Evolutionary conservation across 306 rosid species (phyloP), one percentile per base, ranked within the genome.

Genomic region (Glycine tomentella): DNA sequence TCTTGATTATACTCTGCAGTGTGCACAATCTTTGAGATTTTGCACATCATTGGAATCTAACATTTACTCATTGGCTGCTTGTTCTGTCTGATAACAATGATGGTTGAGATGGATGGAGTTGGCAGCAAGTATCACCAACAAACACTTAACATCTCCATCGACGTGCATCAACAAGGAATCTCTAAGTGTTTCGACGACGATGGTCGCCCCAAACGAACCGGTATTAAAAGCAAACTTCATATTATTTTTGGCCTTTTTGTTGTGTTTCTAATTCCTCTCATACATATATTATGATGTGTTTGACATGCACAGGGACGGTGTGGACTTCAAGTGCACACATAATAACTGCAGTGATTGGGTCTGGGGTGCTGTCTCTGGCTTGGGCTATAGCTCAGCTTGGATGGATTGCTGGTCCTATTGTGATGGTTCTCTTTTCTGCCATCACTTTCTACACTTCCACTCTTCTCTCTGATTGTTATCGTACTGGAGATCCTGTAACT

Each of bases 351-450:
- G 97, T 92, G 58, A 91, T 94, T 17, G 98, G 98, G 0, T 91
- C 98, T 4, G 98, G 98, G 4, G 98, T 94, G 65, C 53, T 92
- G 16, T 81, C 98, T 2, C 72, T 94, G 84, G 97, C 97, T 55
- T 94, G 93, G 93, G 97, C 98, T 7, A 82, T 78, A 7, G 98
- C 98, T 36, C 98, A 94, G 77, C 96, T 94, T 36, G 98, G 98
- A 68, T 94, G 98, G 98, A 38, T 92, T 59, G 97, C 92, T 75
- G 98, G 98, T 65, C 98, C 98, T 9, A 48, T 79, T 46, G 89
- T 83, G 4, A 89, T 94, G 98, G 34, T 90, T 25, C 61, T 94
- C 83, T 94, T 94, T 87, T 80, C 97, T 31, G n/a, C 81, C 55
- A 92, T 94, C 38, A 94, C 98, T 78, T 92, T 86, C 84, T 94